Conservation (phyloP, 768 basidiomycete genomes). For the Termitomyces titanicus region DNA sequence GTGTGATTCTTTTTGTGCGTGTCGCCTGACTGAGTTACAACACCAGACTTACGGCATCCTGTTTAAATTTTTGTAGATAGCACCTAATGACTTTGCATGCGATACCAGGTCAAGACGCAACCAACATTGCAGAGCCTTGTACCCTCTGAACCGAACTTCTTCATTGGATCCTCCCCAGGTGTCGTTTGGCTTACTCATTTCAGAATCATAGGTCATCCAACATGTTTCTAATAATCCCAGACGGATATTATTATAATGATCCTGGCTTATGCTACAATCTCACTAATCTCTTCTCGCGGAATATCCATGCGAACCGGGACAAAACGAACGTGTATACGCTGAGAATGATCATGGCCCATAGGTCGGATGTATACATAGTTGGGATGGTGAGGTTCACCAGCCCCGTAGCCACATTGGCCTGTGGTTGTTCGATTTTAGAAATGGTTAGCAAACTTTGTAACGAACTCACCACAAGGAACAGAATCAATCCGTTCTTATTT, state of each 20-base stretch:
- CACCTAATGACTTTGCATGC: background rate
- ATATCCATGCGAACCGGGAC: slow-evolving; percentile 61
- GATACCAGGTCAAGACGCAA: background rate
- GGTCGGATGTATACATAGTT: slow-evolving; percentile 75
- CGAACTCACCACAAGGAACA: slow-evolving; percentile 77
- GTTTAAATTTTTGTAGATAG: background rate
- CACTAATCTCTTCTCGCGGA: slow-evolving; percentile 19
- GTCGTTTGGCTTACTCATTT: too few relatives aligned
- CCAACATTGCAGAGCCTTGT: background rate
- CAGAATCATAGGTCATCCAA: too few relatives aligned
- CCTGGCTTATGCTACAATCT: slow-evolving; percentile 5
- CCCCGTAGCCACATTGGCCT: slow-evolving; percentile 91
- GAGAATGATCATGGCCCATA: slow-evolving; percentile 59
- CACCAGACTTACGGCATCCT: background rate
- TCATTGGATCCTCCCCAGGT: background rate
- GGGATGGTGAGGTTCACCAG: slow-evolving; percentile 72
- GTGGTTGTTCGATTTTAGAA: background rate
- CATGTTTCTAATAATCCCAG: background rate
- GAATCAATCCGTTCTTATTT: slow-evolving; percentile 72
- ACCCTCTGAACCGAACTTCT: background rate
- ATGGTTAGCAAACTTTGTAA: background rate
- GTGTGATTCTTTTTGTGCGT: background rate
- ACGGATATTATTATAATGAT: background rate
- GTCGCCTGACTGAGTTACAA: background rate
- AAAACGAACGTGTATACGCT: slow-evolving; percentile 54